Percentiles rank a stretch among this genome's conserved stretches.
phyloP scores from a whole-genome alignment of 1,284 basidiomycete genomes.

The Microbotryum silenes-acaulis region DNA sequence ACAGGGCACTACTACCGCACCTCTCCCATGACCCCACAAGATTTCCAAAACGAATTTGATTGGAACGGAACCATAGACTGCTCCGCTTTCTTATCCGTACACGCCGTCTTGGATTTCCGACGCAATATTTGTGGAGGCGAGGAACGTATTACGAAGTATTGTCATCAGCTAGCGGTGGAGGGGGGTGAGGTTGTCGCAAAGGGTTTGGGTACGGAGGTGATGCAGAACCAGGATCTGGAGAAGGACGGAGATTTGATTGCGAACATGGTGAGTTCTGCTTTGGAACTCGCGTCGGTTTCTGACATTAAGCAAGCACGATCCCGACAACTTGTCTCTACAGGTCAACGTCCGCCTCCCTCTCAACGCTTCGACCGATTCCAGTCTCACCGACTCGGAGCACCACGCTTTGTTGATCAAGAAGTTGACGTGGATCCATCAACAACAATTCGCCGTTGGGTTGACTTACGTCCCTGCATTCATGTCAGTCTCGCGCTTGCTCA shows the following conservation, averaged over 20 bases:
- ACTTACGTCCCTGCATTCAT: not conserved
- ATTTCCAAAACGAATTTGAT: not conserved
- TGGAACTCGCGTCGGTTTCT: not conserved
- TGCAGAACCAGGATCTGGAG: constrained; percentile 23
- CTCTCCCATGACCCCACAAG: not conserved
- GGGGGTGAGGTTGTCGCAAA: constrained; percentile 27
- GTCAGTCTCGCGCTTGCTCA: not conserved
- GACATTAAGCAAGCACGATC: not conserved
- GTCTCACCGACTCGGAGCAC: not conserved
- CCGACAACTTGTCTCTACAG: constrained; percentile 10
- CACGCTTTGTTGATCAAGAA: not conserved
- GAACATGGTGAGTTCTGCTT: constrained; percentile 32
- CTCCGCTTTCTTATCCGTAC: constrained; percentile 8
- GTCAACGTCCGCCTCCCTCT: constrained; percentile 30
- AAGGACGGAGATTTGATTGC: constrained; percentile 27
- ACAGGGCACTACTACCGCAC: constrained; percentile 14
- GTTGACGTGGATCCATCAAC: not conserved
- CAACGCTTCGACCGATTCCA: not conserved
- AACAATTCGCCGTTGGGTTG: not conserved
- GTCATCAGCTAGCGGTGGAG: constrained; percentile 25
- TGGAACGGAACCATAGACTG: constrained; percentile 25
- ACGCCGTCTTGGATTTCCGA: constrained; percentile 31
- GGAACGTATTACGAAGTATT: constrained; percentile 28
- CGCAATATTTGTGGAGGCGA: constrained; percentile 30
- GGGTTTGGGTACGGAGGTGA: constrained; percentile 23